A percentile compares a stretch with the other conserved stretches of the same genome.
phyloP scores from a whole-genome alignment of 768 basidiomycete genomes.

The Clathrus columnatus region DNA sequence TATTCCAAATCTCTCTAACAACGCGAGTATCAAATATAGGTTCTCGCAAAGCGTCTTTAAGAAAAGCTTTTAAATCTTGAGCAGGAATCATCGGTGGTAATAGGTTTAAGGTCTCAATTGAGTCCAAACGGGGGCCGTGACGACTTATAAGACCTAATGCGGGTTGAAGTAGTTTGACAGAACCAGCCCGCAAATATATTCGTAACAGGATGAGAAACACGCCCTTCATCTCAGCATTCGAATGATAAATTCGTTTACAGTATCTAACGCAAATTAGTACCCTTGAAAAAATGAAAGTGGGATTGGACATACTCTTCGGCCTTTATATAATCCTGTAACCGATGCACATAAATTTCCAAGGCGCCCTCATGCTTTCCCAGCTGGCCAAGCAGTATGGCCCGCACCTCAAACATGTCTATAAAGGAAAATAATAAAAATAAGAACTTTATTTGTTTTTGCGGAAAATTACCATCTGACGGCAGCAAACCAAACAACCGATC shows the following conservation, averaged over 20 bases:
- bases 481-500: slow-evolving; percentile 77
- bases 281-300: background rate
- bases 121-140: slow-evolving; percentile 75
- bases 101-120: slow-evolving; percentile 73
- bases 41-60: slow-evolving; percentile 58
- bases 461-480: slow-evolving; percentile 62
- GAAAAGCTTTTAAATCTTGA: slow-evolving; percentile 67
- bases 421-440: background rate
- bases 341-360: slow-evolving; percentile 90
- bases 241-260: slow-evolving; percentile 73
- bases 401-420: slow-evolving; percentile 80
- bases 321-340: slow-evolving; percentile 69
- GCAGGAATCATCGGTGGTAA: slow-evolving; percentile 87
- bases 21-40: slow-evolving; percentile 64
- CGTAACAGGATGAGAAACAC: slow-evolving; percentile 82
- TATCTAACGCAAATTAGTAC: slow-evolving; percentile 44
- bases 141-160: slow-evolving; percentile 83
- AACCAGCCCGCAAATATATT: slow-evolving; percentile 70
- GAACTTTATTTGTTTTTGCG: background rate
- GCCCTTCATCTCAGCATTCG: slow-evolving; percentile 41
- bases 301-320: slow-evolving; percentile 86
- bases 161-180: slow-evolving; percentile 49
- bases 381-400: slow-evolving; percentile 84
- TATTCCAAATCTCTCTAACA: slow-evolving; percentile 58
- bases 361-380: slow-evolving; percentile 90